Conservation (phyloP, 129 eudicot species). For the Erigeron canadensis region DNA sequence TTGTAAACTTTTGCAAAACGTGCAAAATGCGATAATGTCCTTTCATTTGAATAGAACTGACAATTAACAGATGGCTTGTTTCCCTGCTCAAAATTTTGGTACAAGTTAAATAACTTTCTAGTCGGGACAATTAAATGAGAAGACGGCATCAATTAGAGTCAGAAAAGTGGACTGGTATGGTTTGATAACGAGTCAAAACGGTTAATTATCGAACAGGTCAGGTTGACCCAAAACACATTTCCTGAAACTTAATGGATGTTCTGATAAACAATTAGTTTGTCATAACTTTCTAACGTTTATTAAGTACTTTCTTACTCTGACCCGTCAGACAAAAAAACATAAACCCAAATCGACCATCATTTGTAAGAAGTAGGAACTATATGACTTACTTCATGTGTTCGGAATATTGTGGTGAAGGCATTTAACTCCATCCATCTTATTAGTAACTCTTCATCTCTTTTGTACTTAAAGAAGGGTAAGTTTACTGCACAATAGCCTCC, state of each 20-base stretch:
- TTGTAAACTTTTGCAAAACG: constrained; percentile 88
- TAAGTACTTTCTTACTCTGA: background rate
- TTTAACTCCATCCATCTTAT: constrained; percentile 95
- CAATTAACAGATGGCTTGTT: constrained; percentile 82
- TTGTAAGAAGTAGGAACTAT: background rate
- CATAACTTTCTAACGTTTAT: background rate
- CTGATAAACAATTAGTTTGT: no score
- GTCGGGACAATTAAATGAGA: background rate
- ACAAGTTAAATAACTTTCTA: constrained; percentile 13
- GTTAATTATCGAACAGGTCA: no score
- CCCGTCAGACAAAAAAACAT: constrained; percentile 5
- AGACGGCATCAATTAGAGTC: background rate
- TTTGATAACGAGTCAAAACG: background rate
- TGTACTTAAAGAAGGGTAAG: constrained; percentile 83
- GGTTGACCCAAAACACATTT: background rate
- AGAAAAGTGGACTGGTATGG: background rate
- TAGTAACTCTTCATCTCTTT: constrained; percentile 79
- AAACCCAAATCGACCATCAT: background rate
- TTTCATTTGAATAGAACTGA: constrained; percentile 87
- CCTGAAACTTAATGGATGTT: no score
- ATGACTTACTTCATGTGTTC: constrained; percentile 90
- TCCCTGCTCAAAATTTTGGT: constrained; percentile 52
- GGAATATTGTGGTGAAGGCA: constrained; percentile 89
- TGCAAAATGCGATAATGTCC: constrained; percentile 77
- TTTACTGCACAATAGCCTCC: constrained; percentile 96